phyloP scores from a whole-genome alignment of 208 protist genomes.

The Sergeia podlipaevii region DNA sequence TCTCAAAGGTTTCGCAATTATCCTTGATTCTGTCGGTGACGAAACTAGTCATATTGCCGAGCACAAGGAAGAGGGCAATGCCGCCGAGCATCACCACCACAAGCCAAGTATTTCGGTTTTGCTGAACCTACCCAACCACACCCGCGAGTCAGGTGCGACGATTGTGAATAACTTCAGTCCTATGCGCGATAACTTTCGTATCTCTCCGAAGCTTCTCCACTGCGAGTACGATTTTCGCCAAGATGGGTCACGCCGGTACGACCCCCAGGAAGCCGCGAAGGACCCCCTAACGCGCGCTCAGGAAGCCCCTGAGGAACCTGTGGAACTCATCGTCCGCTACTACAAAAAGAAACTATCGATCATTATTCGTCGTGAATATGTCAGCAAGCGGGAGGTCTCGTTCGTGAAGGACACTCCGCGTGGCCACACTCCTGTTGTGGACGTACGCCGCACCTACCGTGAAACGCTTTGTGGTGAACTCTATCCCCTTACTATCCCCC shows the following conservation, averaged over 20 bases:
- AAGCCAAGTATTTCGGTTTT: constrained; percentile 51
- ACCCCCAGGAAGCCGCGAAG: constrained; percentile 9
- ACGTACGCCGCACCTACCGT: constrained; percentile 46
- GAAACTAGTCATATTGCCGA: constrained; percentile 23
- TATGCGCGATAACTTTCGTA: constrained; percentile 33
- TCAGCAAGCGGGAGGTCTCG: constrained; percentile 19
- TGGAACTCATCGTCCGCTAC: constrained; percentile 76
- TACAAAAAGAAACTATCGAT: constrained; percentile 62
- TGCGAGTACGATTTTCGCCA: constrained; percentile 77
- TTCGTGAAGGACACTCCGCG: constrained; percentile 6
- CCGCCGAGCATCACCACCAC: constrained; percentile 36
- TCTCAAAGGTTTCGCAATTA: constrained; percentile 54
- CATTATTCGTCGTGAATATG: constrained; percentile 44
- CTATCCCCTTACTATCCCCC: constrained; percentile 52
- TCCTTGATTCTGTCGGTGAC: constrained; percentile 70
- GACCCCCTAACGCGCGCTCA: constrained; percentile 20
- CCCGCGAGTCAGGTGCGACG: constrained; percentile 11
- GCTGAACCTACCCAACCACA: constrained; percentile 63
- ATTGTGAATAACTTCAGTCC: constrained; percentile 69
- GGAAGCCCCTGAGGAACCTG: constrained; percentile 50
- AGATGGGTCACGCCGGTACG: constrained; percentile 26
- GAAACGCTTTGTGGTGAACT: constrained; percentile 78
- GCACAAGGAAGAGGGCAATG: constrained; percentile 20
- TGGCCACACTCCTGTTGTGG: constrained; percentile 11
- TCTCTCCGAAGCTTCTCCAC: constrained; percentile 32